Evolutionary conservation across 2,329 filamentous ascomycete species (phyloP).

Genomic region (Alternaria sp.): DNA sequence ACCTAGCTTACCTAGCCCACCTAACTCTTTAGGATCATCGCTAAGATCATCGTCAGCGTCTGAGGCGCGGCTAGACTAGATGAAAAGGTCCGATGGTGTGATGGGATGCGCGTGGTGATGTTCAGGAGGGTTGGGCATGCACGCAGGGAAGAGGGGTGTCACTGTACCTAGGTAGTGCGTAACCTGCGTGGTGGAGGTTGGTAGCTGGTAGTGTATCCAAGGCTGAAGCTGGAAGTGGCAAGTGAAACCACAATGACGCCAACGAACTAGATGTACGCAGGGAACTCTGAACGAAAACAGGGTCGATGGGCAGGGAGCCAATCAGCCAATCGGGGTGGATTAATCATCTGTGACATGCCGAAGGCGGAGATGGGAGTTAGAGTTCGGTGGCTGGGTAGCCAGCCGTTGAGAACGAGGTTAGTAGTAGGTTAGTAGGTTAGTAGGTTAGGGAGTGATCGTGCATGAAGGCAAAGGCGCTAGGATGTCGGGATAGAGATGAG

Average conservation of each 20-base stretch:
- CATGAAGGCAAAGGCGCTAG: neutral
- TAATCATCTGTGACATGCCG: neutral
- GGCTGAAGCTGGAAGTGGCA: no score
- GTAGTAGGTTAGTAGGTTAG: no score
- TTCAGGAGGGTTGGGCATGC: neutral
- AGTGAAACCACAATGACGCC: neutral
- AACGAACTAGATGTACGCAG: neutral
- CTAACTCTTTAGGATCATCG: neutral
- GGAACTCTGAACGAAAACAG: neutral
- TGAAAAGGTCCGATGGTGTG: neutral
- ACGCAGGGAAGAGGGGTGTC: neutral
- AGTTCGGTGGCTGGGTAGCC: neutral
- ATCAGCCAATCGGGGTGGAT: neutral
- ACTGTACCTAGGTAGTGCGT: no score
- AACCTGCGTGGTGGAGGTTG: neutral
- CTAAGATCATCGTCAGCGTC: neutral
- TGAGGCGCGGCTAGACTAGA: neutral
- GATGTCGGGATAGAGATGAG: neutral
- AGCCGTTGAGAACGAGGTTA: neutral
- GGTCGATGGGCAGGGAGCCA: neutral
- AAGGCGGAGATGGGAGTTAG: neutral
- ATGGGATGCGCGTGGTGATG: neutral
- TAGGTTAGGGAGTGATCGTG: neutral
- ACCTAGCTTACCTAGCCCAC: neutral
- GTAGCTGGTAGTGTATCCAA: neutral